Percentiles rank a stretch among this genome's conserved stretches.
Conservation (phyloP, 2,329 filamentous ascomycete species). For the Fusarium tjaetaba region DNA sequence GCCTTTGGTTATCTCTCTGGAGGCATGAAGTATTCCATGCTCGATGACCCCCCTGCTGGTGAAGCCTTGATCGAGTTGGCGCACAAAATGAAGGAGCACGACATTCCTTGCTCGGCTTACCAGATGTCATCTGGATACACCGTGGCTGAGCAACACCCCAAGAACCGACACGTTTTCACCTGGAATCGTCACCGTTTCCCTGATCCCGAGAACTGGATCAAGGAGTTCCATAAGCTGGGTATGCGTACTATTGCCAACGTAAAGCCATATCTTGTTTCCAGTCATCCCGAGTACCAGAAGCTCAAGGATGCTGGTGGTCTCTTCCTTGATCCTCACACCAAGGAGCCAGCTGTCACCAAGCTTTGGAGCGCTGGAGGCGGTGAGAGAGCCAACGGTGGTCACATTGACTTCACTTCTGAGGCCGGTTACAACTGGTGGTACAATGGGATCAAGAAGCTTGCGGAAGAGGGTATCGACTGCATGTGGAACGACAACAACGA, state of each 20-base stretch:
- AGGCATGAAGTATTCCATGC: constrained; percentile 65
- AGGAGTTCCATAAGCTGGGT: constrained; percentile 69
- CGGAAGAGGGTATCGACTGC: constrained; percentile 72
- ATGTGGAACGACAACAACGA: constrained; percentile 88
- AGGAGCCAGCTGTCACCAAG: constrained; percentile 64
- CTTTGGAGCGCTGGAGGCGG: constrained; percentile 79
- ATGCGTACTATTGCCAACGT: constrained; percentile 77
- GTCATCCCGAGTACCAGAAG: constrained; percentile 72
- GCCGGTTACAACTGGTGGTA: constrained; percentile 78
- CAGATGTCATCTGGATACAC: constrained; percentile 81
- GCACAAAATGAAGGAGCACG: constrained; percentile 68
- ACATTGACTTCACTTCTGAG: constrained; percentile 77
- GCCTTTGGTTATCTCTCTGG: constrained; percentile 78
- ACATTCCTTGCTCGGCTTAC: constrained; percentile 76
- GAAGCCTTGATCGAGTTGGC: constrained; percentile 70
- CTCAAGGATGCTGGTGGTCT: constrained; percentile 68
- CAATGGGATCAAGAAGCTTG: constrained; percentile 70
- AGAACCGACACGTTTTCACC: constrained; percentile 73
- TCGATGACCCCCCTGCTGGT: constrained; percentile 61
- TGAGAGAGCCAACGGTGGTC: constrained; percentile 74
- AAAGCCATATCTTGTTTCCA: constrained; percentile 76
- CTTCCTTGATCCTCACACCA: constrained; percentile 68
- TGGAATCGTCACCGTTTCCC: constrained; percentile 79
- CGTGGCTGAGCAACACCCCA: constrained; percentile 71
- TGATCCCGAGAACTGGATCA: constrained; percentile 71